A percentile compares a stretch with the other conserved stretches of the same genome.
Conservation (phyloP, 495 filamentous ascomycete genomes). For the Eremomyces bilateralis region DNA sequence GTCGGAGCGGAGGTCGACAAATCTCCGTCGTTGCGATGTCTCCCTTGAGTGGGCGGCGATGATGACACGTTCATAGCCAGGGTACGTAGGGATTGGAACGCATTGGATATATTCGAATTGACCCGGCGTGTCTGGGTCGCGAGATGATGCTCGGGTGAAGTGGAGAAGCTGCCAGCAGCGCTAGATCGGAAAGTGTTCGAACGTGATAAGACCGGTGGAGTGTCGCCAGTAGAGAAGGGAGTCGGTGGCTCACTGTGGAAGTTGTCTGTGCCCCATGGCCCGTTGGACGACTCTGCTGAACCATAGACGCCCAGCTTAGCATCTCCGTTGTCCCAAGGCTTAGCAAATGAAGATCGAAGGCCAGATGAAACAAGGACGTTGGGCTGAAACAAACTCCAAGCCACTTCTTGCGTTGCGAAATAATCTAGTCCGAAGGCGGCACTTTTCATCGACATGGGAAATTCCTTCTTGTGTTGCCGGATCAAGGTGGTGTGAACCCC, state of each 20-base stretch:
- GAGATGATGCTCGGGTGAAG: conserved; percentile 41
- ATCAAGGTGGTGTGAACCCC: conserved; percentile 13
- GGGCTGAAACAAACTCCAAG: conserved; percentile 27
- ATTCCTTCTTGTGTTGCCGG: conserved; percentile 21
- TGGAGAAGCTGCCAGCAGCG: conserved; percentile 40
- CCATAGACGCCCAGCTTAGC: conserved; percentile 34
- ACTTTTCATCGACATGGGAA: conserved; percentile 40
- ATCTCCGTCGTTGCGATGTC: conserved; percentile 36
- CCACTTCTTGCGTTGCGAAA: conserved; percentile 36
- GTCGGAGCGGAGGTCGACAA: conserved; percentile 33
- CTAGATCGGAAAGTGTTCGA: conserved; percentile 11
- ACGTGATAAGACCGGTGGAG: conserved; percentile 30
- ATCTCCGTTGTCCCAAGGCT: conserved; percentile 26
- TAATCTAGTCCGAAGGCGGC: conserved; percentile 46
- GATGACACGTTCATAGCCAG: conserved; percentile 48
- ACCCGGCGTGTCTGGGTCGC: no score
- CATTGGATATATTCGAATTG: conserved; percentile 37
- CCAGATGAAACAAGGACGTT: conserved; percentile 23
- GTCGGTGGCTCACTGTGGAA: conserved; percentile 23
- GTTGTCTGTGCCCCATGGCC: conserved; percentile 20
- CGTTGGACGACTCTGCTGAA: conserved; percentile 35
- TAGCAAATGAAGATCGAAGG: conserved; percentile 5
- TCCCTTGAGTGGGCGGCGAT: conserved; percentile 36
- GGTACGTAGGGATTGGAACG: conserved; percentile 48
- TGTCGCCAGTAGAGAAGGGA: conserved; percentile 38